Evolutionary conservation across 164 flowering plant genomes (phyloP).

Genomic region (Nymphaea thermarum): DNA sequence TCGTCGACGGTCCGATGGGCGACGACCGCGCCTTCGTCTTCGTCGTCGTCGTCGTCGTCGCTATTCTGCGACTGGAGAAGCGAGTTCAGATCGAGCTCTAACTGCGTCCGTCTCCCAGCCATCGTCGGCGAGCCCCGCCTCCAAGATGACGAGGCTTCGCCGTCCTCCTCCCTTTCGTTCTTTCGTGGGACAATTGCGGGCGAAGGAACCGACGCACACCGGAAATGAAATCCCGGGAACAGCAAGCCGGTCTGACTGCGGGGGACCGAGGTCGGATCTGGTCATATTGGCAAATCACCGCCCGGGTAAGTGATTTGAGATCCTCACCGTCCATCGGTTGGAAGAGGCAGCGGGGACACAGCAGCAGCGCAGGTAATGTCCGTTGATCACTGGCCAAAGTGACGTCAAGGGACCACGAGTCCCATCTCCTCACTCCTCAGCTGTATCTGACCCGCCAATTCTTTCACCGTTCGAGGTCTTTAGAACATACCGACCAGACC

Average conservation of each 20-base stretch:
- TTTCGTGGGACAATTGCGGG: background rate
- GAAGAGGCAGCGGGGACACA: no score
- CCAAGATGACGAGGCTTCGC: background rate
- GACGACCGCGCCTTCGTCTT: slow-evolving; percentile 4
- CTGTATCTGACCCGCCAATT: no score
- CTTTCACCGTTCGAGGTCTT: no score
- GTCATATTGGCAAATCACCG: no score
- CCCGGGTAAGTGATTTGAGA: no score
- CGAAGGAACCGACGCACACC: background rate
- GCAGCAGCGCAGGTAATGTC: no score
- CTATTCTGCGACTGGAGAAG: slow-evolving; percentile 30
- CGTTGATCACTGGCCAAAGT: no score
- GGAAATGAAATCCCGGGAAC: background rate
- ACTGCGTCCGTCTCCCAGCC: background rate
- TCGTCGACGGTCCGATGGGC: slow-evolving; percentile 60
- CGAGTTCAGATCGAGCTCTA: slow-evolving; percentile 69
- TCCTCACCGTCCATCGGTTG: no score
- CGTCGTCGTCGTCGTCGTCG: slow-evolving; percentile 21
- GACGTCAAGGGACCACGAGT: no score
- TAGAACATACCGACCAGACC: no score
- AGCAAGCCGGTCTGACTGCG: background rate
- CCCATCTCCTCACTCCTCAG: no score
- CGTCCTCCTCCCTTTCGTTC: background rate
- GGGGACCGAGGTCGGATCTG: no score
- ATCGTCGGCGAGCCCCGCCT: background rate